A percentile compares a stretch with the other conserved stretches of the same genome.
Evolutionary conservation across 2,329 filamentous ascomycete species (phyloP).

Genomic region (Fusarium coffeatum): DNA sequence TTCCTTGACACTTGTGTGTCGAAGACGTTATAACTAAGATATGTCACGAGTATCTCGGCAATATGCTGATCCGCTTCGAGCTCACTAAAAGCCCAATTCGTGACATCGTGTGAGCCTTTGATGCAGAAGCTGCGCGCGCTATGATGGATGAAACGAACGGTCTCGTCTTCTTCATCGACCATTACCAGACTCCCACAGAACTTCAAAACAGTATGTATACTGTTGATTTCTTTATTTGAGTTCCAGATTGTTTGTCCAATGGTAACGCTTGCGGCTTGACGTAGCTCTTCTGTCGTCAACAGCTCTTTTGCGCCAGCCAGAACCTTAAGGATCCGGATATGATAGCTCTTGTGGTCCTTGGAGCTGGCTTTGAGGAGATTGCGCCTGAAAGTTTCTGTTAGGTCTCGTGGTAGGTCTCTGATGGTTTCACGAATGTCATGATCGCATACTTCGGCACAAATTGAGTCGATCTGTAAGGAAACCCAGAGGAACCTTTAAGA

Average conservation of each 20-base stretch:
- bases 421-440: conserved; percentile 50
- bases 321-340: conserved; percentile 49
- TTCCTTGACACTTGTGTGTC: neutral
- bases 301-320: conserved; percentile 47
- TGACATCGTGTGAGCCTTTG: conserved; percentile 20
- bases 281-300: conserved; percentile 50
- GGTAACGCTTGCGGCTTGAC: conserved; percentile 54
- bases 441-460: conserved; percentile 53
- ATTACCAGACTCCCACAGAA: conserved; percentile 52
- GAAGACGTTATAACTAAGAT: conserved; percentile 13
- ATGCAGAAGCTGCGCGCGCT: conserved; percentile 52
- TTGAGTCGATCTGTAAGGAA: conserved; percentile 49
- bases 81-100: neutral
- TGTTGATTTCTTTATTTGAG: conserved; percentile 30
- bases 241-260: conserved; percentile 48
- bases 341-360: conserved; percentile 15
- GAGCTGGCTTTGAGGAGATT: conserved; percentile 45
- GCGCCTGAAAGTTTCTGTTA: conserved; percentile 49
- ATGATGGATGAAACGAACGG: conserved; percentile 50
- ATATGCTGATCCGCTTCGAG: neutral
- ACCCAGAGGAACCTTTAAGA: conserved; percentile 50
- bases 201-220: conserved; percentile 42
- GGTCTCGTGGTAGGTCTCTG: conserved; percentile 45
- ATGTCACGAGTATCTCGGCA: conserved; percentile 9
- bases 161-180: conserved; percentile 48